Evolutionary conservation across 2,329 filamentous ascomycete species (phyloP).

Genomic region (Knoxdaviesia capensis): DNA sequence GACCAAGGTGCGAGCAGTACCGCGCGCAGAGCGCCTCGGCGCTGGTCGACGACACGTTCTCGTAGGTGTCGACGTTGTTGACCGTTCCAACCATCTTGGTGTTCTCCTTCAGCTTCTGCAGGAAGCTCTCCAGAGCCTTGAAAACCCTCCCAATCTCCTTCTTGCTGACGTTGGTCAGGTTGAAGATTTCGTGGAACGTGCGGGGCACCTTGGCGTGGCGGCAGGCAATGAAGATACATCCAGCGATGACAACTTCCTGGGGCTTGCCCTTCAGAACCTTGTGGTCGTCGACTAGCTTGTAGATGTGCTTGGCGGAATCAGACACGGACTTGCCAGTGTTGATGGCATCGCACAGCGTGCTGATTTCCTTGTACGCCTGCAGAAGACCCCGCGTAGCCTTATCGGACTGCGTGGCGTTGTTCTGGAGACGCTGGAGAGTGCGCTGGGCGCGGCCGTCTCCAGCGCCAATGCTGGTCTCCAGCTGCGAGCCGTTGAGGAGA

Average conservation of each 20-base stretch:
- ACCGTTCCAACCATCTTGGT: conserved; percentile 22
- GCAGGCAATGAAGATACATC: conserved; percentile 94
- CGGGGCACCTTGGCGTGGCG: conserved; percentile 72
- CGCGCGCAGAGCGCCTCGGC: conserved; percentile 73
- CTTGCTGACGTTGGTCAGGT: conserved; percentile 82
- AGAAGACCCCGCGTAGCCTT: conserved; percentile 68
- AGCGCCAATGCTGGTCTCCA: conserved; percentile 74
- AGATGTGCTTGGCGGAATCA: conserved; percentile 85
- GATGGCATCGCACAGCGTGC: conserved; percentile 67
- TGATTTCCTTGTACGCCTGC: conserved; percentile 77
- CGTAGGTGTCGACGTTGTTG: conserved; percentile 47
- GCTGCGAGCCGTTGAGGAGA: conserved; percentile 73
- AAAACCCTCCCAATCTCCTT: conserved; percentile 95
- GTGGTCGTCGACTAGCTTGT: conserved; percentile 82
- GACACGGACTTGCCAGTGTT: conserved; percentile 63
- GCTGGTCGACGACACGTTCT: conserved; percentile 55
- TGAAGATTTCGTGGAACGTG: conserved; percentile 87
- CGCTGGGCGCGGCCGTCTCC: conserved; percentile 51
- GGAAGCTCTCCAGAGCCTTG: conserved; percentile 78
- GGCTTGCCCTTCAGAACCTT: conserved; percentile 92
- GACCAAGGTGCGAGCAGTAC: conserved; percentile 68
- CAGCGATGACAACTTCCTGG: conserved; percentile 81
- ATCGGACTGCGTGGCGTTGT: conserved; percentile 62
- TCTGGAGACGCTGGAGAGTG: conserved; percentile 68
- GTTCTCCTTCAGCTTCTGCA: conserved; percentile 52